Conservation (phyloP, 768 basidiomycete species). For the Russula olivacea region DNA sequence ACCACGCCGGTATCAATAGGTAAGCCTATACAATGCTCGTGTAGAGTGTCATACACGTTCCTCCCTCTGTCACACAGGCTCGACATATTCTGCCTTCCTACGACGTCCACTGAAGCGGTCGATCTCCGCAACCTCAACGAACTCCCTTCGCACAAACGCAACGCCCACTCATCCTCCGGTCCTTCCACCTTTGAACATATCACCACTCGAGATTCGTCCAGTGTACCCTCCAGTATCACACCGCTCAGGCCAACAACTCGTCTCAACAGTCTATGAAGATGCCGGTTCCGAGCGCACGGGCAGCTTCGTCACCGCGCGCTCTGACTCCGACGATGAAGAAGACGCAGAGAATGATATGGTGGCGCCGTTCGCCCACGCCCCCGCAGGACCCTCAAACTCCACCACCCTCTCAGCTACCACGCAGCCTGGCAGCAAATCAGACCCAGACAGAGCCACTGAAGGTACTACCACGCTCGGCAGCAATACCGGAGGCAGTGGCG, state of each 20-base stretch:
- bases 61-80: constrained; percentile 9
- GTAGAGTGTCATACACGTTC: constrained; percentile 3
- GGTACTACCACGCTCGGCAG: constrained; percentile 5
- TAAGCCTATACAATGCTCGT: constrained; percentile 31
- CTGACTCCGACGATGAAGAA: constrained; percentile 21
- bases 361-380: not conserved
- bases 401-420: not conserved
- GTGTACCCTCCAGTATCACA: constrained; percentile 18
- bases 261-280: constrained; percentile 34
- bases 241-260: constrained; percentile 28
- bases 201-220: constrained; percentile 23
- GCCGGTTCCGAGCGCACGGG: constrained; percentile 27
- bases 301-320: constrained; percentile 35
- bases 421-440: not conserved
- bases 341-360: not conserved
- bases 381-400: constrained; percentile 9
- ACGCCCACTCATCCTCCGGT: constrained; percentile 43
- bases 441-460: not conserved
- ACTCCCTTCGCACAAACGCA: constrained; percentile 40
- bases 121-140: constrained; percentile 50
- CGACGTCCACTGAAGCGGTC: constrained; percentile 61
- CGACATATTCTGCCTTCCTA: constrained; percentile 49
- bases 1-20: constrained; percentile 27
- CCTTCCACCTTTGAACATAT: constrained; percentile 45
- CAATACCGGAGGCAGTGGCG: not conserved